Percentiles rank a stretch among this genome's conserved stretches.
These are phyloP conservation scores for Fusarium protoensiforme DNA, from an alignment of 2,329 filamentous ascomycete species.

Conservation along the genomic window DNA sequence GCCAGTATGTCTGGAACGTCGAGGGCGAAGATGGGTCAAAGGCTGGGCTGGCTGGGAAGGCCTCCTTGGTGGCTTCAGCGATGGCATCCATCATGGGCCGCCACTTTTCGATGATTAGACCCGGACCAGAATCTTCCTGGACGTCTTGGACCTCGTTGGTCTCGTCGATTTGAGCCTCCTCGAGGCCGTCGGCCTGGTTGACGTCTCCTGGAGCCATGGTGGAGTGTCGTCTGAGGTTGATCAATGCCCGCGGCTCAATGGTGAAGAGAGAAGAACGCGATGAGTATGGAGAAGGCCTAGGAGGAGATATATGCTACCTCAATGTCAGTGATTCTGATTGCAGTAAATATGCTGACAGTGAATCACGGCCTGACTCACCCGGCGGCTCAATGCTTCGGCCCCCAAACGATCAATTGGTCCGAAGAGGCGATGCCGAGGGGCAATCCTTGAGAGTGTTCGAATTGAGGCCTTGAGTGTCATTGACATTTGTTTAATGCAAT, in stretches of 20 bases:
- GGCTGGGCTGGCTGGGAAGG: background rate
- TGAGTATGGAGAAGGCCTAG: background rate
- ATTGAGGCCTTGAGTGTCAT: background rate
- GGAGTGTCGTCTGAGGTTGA: background rate
- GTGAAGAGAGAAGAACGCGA: background rate
- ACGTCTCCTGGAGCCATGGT: background rate
- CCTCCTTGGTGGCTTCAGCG: background rate
- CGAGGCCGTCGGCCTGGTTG: background rate
- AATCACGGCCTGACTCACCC: background rate
- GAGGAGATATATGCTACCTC: background rate
- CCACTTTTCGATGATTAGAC: slow-evolving; percentile 6
- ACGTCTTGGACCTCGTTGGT: background rate
- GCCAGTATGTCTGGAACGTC: slow-evolving; percentile 14
- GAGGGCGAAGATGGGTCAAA: background rate
- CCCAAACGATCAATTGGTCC: background rate
- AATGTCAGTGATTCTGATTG: background rate
- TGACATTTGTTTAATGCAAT: rapidly evolving
- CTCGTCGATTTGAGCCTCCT: background rate
- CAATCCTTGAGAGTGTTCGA: background rate
- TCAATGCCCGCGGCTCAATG: background rate
- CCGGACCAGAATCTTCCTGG: background rate
- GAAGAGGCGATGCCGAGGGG: background rate
- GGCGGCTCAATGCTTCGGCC: background rate
- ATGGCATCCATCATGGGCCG: background rate
- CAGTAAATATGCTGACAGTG: background rate